Evolutionary conservation across 176 grass and related monocot genomes (phyloP).

Genomic region (Eragrostis nindensis): DNA sequence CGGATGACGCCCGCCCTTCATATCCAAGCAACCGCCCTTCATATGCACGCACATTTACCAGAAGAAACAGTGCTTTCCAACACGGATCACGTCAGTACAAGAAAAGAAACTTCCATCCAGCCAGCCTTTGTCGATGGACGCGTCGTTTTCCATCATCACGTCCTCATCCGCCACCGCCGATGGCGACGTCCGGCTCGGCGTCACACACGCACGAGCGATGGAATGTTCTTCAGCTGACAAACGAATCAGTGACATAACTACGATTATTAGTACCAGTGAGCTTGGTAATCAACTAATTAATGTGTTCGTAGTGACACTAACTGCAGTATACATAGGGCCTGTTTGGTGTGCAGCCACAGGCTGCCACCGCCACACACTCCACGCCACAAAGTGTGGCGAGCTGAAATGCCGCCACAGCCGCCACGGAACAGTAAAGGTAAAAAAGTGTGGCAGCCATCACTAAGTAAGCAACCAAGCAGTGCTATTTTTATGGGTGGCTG

Average conservation of each 20-base stretch:
- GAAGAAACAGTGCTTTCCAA: neutral
- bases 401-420: too few species aligned
- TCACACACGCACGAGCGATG: neutral
- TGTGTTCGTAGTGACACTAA: neutral
- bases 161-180: neutral
- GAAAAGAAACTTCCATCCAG: neutral
- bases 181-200: neutral
- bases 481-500: too few species aligned
- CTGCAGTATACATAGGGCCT: neutral
- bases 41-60: neutral
- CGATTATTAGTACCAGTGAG: too few species aligned
- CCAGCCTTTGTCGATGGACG: neutral
- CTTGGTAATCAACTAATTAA: too few species aligned
- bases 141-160: neutral
- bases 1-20: neutral
- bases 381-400: too few species aligned
- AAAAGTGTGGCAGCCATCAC: too few species aligned
- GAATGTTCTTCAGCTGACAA: neutral
- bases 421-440: too few species aligned
- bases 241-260: neutral
- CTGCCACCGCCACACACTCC: too few species aligned
- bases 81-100: too few species aligned
- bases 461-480: too few species aligned
- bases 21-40: neutral
- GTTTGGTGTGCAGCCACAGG: too few species aligned